Evolutionary conservation across 768 basidiomycete genomes (phyloP).

Genomic region (Pleurotus cornucopiae): DNA sequence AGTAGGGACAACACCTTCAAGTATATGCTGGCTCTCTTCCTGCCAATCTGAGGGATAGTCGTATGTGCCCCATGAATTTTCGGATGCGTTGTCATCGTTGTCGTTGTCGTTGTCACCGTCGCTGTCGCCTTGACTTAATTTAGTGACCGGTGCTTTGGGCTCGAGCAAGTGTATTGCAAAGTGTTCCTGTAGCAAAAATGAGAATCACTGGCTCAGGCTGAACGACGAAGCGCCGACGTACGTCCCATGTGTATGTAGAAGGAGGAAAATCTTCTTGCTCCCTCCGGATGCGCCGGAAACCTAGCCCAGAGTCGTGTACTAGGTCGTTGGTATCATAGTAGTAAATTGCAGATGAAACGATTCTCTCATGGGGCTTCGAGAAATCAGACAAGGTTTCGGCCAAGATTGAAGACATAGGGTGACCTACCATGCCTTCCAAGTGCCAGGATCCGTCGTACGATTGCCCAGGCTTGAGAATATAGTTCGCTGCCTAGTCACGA

Average conservation of each 20-base stretch:
- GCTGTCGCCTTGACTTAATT: too few species aligned
- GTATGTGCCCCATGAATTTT: too few species aligned
- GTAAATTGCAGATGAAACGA: conserved; percentile 14
- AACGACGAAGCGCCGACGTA: too few species aligned
- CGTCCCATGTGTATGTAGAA: too few species aligned
- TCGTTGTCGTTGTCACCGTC: too few species aligned
- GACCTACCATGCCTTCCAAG: conserved; percentile 15
- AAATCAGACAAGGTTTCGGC: not conserved
- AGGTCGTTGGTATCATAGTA: conserved; percentile 13
- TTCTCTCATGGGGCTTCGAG: conserved; percentile 15
- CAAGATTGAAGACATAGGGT: not conserved
- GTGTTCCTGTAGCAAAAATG: too few species aligned
- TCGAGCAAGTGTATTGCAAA: too few species aligned
- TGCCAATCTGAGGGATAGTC: not conserved
- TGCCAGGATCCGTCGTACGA: conserved; percentile 16
- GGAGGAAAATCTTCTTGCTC: conserved; percentile 7
- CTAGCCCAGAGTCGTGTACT: conserved; percentile 11
- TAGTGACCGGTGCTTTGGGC: not conserved
- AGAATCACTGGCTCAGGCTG: too few species aligned
- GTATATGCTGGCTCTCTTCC: not conserved
- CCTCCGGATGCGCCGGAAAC: conserved; percentile 5
- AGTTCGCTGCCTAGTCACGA: conserved; percentile 13
- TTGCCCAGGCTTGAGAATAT: conserved; percentile 12
- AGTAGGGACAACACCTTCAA: not conserved
- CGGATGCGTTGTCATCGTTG: too few species aligned